phyloP scores from a whole-genome alignment of 78 protist genomes.

The Emiliania huxleyi region DNA sequence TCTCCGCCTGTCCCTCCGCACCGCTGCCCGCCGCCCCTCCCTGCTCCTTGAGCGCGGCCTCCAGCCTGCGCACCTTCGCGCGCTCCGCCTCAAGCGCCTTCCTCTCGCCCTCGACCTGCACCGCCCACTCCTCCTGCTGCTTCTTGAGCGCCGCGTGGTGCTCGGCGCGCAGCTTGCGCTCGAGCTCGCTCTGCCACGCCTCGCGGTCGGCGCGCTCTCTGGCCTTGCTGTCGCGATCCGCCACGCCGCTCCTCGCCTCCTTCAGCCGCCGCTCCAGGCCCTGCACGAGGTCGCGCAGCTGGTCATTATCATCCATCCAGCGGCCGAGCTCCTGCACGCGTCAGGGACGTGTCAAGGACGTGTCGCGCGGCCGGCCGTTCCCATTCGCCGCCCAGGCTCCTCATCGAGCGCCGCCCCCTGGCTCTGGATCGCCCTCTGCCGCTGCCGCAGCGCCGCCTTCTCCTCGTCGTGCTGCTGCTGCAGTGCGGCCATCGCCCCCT shows the following conservation, averaged over 20 bases:
- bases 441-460: not conserved
- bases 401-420: not conserved
- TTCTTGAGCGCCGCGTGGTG: not conserved
- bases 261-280: not conserved
- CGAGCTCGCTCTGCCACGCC: not conserved
- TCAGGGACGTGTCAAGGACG: not conserved
- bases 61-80: not conserved
- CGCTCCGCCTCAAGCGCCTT: not conserved
- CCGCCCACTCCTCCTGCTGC: not conserved
- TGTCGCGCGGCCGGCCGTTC: not conserved
- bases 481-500: not conserved
- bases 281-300: not conserved
- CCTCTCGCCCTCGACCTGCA: not conserved
- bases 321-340: not conserved
- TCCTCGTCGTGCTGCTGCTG: not conserved
- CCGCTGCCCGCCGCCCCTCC: no score
- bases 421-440: not conserved
- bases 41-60: not conserved
- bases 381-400: not conserved
- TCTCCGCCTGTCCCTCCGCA: no score
- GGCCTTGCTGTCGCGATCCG: not conserved
- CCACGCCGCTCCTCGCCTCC: not conserved
- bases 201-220: not conserved
- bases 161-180: not conserved
- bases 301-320: not conserved